These are phyloP conservation scores for Pythium oligandrum DNA, from an alignment of 352 stramenopile species.

Conservation along the genomic window DNA sequence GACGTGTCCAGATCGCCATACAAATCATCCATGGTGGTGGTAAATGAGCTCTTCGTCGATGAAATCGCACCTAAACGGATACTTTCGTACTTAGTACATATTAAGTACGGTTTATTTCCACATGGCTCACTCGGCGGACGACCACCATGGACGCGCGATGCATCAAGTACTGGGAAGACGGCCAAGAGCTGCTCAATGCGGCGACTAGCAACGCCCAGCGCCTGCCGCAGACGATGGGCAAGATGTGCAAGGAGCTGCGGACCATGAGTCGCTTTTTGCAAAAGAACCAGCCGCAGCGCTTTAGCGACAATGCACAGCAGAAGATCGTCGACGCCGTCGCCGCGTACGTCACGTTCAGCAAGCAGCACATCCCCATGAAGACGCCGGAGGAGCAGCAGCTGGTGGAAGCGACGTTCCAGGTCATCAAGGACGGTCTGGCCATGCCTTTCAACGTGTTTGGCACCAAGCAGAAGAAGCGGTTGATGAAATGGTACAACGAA, in stretches of 20 bases:
- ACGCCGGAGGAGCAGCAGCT: constrained; percentile 30
- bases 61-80: too few relatives aligned
- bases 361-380: constrained; percentile 25
- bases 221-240: constrained; percentile 28
- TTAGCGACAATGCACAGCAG: constrained; percentile 75
- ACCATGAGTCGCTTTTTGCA: constrained; percentile 75
- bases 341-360: constrained; percentile 59
- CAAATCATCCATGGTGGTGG: constrained; percentile 43
- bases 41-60: background rate
- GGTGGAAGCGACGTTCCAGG: constrained; percentile 52
- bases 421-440: constrained; percentile 73
- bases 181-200: constrained; percentile 40
- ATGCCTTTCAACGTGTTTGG: constrained; percentile 83
- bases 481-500: constrained; percentile 86
- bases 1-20: constrained; percentile 84
- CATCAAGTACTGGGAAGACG: constrained; percentile 77
- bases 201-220: constrained; percentile 18
- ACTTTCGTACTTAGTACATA: background rate
- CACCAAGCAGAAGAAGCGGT: constrained; percentile 76
- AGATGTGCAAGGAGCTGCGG: constrained; percentile 67
- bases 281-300: constrained; percentile 73
- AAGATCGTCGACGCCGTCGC: constrained; percentile 71
- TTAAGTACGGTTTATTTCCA: constrained; percentile 2
- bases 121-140: too few relatives aligned
- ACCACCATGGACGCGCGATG: constrained; percentile 55